Evolutionary conservation across 176 grass and related monocot genomes (phyloP).

Genomic region (Hordeum marinum): DNA sequence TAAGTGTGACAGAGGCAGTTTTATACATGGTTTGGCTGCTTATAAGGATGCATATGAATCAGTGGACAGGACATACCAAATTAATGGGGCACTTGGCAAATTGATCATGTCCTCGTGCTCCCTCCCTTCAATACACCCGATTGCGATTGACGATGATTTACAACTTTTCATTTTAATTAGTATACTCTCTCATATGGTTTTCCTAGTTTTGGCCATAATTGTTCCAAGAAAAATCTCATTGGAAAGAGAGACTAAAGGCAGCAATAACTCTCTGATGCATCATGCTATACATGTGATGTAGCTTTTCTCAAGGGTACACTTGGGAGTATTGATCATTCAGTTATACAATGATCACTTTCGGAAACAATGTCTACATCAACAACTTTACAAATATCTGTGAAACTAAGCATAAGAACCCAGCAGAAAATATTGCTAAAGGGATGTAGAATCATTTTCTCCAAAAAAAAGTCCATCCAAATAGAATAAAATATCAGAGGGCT

Average conservation of each 20-base stretch:
- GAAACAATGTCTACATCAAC: background rate
- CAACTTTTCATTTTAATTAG: background rate
- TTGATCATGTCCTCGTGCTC: slow-evolving; percentile 35
- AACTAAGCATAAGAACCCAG: background rate
- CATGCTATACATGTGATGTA: slow-evolving; percentile 1
- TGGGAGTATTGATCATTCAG: background rate
- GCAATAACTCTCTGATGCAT: background rate
- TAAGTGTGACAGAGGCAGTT: slow-evolving; percentile 29
- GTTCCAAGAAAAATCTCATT: background rate
- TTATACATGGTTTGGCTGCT: slow-evolving; percentile 28
- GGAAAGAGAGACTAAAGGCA: background rate
- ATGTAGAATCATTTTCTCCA: background rate
- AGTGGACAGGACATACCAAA: slow-evolving; percentile 18
- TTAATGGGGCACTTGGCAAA: slow-evolving; percentile 30
- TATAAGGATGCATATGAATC: slow-evolving; percentile 34
- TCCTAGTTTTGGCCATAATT: background rate
- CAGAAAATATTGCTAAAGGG: background rate
- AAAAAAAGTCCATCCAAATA: background rate
- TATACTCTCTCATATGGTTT: background rate
- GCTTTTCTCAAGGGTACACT: background rate
- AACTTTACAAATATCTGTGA: background rate
- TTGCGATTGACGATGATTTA: slow-evolving; percentile 20
- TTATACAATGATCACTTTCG: background rate
- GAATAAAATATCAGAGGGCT: background rate
- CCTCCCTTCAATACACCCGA: slow-evolving; percentile 15